Conservation (phyloP, 192 early-diverging fungal genomes). For the Podila horticola region DNA sequence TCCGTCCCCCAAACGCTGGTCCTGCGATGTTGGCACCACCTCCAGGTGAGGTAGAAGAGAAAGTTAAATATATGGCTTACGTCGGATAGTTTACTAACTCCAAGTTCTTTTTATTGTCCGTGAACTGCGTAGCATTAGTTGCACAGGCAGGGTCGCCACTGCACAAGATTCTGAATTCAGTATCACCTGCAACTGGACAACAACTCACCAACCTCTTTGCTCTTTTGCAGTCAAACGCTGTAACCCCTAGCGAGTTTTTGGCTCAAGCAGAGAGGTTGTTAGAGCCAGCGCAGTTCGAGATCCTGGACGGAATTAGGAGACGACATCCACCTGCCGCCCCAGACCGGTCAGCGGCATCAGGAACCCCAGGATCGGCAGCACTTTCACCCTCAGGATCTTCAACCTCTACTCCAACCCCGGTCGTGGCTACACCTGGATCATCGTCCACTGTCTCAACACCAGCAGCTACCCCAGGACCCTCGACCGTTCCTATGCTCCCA, state of each 20-base stretch:
- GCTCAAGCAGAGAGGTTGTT: constrained; percentile 45
- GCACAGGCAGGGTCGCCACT: constrained; percentile 39
- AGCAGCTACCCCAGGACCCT: constrained; percentile 9
- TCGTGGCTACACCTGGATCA: background rate
- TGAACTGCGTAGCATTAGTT: background rate
- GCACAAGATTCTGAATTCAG: constrained; percentile 26
- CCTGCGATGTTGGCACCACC: background rate
- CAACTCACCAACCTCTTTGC: constrained; percentile 31
- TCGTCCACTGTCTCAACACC: background rate
- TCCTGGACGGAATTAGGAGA: constrained; percentile 55
- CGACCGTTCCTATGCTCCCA: background rate
- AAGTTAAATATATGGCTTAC: background rate
- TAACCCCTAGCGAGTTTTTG: constrained; percentile 56
- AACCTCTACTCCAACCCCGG: constrained; percentile 14
- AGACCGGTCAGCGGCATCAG: background rate
- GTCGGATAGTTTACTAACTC: background rate
- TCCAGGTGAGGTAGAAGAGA: constrained; percentile 1
- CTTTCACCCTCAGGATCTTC: constrained; percentile 15
- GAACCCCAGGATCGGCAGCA: constrained; percentile 3
- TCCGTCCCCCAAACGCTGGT: constrained; percentile 1
- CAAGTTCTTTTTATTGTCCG: background rate
- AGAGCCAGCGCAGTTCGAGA: constrained; percentile 56
- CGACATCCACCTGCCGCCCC: constrained; percentile 18
- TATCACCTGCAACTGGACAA: constrained; percentile 15
- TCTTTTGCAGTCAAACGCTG: constrained; percentile 48